phyloP scores from a whole-genome alignment of 1,139 yeast species.

The Pichia sp. region DNA sequence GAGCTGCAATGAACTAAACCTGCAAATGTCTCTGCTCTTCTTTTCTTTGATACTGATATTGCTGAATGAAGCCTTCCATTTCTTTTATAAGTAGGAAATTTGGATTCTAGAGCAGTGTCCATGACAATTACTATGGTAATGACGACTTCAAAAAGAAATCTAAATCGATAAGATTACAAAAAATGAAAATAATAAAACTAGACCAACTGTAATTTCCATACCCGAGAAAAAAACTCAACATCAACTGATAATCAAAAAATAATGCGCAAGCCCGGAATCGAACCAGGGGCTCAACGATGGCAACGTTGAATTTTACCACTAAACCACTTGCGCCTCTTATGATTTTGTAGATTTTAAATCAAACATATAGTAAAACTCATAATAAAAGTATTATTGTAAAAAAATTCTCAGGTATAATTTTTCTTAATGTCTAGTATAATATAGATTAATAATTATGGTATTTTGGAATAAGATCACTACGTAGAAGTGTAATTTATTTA shows the following conservation, averaged over 20 bases:
- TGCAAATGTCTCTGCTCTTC: slow-evolving; percentile 64
- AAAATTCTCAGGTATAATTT: too few species aligned
- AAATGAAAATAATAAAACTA: too few species aligned
- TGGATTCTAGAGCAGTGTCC: slow-evolving; percentile 7
- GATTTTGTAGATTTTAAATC: too few species aligned
- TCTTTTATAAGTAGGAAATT: slow-evolving; percentile 24
- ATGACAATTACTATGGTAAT: neutral
- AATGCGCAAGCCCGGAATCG: slow-evolving; percentile 16
- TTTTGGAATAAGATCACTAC: too few species aligned
- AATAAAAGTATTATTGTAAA: too few species aligned
- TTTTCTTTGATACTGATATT: slow-evolving; percentile 44
- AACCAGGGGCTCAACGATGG: slow-evolving; percentile 18
- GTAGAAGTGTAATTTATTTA: too few species aligned
- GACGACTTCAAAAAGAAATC: neutral
- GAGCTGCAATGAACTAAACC: slow-evolving; percentile 73
- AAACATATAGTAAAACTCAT: too few species aligned
- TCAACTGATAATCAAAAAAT: neutral
- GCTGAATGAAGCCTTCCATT: slow-evolving; percentile 37
- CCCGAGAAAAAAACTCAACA: neutral
- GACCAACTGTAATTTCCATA: neutral
- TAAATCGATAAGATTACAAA: neutral
- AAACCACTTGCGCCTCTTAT: slow-evolving; percentile 13
- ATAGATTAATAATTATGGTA: too few species aligned
- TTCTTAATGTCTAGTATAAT: too few species aligned
- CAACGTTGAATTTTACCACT: slow-evolving; percentile 17